phyloP scores from a whole-genome alignment of 2,329 filamentous ascomycete genomes.

The Ceratocystis cubensis region DNA sequence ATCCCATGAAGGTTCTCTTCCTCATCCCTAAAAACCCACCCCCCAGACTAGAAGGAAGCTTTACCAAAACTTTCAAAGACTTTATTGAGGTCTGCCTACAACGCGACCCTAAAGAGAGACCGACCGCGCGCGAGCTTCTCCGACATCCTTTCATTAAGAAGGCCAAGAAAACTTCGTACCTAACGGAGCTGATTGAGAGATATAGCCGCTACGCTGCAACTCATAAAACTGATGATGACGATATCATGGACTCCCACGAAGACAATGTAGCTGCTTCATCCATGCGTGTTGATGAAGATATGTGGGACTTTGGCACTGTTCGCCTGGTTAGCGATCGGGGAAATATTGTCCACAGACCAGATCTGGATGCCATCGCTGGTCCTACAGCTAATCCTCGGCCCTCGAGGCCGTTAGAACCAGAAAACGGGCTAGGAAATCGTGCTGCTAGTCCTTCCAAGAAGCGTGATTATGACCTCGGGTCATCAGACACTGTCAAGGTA shows the following conservation, averaged over 20 bases:
- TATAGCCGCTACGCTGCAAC: conserved; percentile 76
- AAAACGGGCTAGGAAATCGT: conserved; percentile 30
- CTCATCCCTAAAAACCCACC: conserved; percentile 90
- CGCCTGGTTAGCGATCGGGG: conserved; percentile 61
- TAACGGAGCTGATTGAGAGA: conserved; percentile 90
- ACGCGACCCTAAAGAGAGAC: conserved; percentile 78
- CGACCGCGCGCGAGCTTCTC: conserved; percentile 72
- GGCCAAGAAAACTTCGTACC: conserved; percentile 90
- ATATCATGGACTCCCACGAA: conserved; percentile 42
- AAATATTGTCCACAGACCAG: conserved; percentile 41
- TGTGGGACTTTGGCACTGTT: conserved; percentile 98
- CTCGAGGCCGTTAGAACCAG: conserved; percentile 37
- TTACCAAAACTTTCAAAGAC: conserved; percentile 71
- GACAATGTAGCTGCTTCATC: conserved; percentile 42
- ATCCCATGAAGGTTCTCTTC: conserved; percentile 97
- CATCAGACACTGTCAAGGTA: conserved; percentile 43
- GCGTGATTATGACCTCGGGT: conserved; percentile 34
- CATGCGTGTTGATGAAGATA: conserved; percentile 53
- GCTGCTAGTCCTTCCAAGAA: conserved; percentile 42
- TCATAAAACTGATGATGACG: conserved; percentile 57
- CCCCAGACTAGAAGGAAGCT: conserved; percentile 67
- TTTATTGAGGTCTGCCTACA: conserved; percentile 74
- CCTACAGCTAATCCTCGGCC: conserved; percentile 66
- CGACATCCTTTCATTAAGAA: conserved; percentile 81
- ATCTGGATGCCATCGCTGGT: conserved; percentile 62